Evolutionary conservation across 352 stramenopile genomes (phyloP), one percentile per base, ranked within the genome.

Genomic region (Phytophthora capsici): DNA sequence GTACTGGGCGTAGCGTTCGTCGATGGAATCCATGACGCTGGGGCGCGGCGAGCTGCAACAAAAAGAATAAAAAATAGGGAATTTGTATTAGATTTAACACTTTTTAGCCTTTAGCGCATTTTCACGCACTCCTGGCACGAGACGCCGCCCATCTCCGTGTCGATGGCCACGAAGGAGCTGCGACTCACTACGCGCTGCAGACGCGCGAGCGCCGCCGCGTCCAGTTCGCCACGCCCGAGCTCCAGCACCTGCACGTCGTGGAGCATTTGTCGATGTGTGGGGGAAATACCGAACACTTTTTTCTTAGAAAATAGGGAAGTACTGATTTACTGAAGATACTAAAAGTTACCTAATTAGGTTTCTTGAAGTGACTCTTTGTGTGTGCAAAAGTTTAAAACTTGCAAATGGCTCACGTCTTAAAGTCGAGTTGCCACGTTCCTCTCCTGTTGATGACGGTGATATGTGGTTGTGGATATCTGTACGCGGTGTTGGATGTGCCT

Each of bases 111-210:
- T 26, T 45, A 7, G 45, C 38, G 41, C 13, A 36, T 14, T 49
- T 34, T 34, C 26, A 82, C 79, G 67, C 75, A 92, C 83, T 90
- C 77, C 19, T 75, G 75, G 57, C 85, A 76, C 7, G 81, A 89
- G 52, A 94, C 59, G 3, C 85, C 85, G 57, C 81, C 84, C 62
- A 94, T 86, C 57, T 94, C 85, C 17, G 83, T 89, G 56, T 94
- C 85, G 51, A 94, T 80, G 16, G 85, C 80, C 44, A 92, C 73
- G 58, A 94, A 94, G 34, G 82, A 75, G 52, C 77, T 79, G 55
- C 57, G 55, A 19, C 43, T 45, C n/a, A 88, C 53, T 2, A 67
- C 32, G 13, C 69, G 53, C 23, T 72, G 56, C 34, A 88, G 68
- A 17, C 66, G 71, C 17, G 50, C 48, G 22, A 88, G 69, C 55